Evolutionary conservation across 2,329 filamentous ascomycete genomes (phyloP).

Genomic region (Basipetospora chlamydospora): DNA sequence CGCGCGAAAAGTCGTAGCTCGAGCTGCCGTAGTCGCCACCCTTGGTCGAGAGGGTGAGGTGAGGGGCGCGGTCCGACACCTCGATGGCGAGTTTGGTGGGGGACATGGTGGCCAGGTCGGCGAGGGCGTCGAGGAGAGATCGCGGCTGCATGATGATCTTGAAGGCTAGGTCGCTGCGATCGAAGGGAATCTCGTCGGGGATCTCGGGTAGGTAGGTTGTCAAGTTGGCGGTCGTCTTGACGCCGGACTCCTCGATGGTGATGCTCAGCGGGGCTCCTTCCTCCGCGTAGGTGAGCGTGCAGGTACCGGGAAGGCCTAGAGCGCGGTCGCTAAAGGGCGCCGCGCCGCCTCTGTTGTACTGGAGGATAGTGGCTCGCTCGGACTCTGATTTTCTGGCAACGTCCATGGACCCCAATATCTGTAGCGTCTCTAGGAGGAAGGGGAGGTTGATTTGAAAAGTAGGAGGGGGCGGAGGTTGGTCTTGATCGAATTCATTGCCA

Average conservation of each 20-base stretch:
- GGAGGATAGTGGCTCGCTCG: slow-evolving; percentile 46
- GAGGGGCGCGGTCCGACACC: slow-evolving; percentile 49
- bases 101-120: slow-evolving; percentile 55
- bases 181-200: slow-evolving; percentile 74
- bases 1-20: slow-evolving; percentile 50
- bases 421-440: slow-evolving; percentile 80
- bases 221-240: slow-evolving; percentile 80
- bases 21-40: slow-evolving; percentile 45
- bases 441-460: slow-evolving; percentile 78
- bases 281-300: slow-evolving; percentile 63
- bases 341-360: slow-evolving; percentile 31
- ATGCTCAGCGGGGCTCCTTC: slow-evolving; percentile 70
- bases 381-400: slow-evolving; percentile 40
- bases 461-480: slow-evolving; percentile 33
- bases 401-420: slow-evolving; percentile 85
- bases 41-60: slow-evolving; percentile 56
- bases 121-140: slow-evolving; percentile 56
- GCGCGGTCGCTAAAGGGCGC: slow-evolving; percentile 75
- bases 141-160: slow-evolving; percentile 88
- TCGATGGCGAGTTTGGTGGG: slow-evolving; percentile 58
- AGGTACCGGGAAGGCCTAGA: slow-evolving; percentile 72
- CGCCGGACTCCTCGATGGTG: slow-evolving; percentile 69
- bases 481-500: slow-evolving; percentile 20
- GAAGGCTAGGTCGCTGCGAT: slow-evolving; percentile 63
- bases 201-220: slow-evolving; percentile 71